phyloP scores from a whole-genome alignment of 441 rosid genomes.

The Dalechampia spathulata region DNA sequence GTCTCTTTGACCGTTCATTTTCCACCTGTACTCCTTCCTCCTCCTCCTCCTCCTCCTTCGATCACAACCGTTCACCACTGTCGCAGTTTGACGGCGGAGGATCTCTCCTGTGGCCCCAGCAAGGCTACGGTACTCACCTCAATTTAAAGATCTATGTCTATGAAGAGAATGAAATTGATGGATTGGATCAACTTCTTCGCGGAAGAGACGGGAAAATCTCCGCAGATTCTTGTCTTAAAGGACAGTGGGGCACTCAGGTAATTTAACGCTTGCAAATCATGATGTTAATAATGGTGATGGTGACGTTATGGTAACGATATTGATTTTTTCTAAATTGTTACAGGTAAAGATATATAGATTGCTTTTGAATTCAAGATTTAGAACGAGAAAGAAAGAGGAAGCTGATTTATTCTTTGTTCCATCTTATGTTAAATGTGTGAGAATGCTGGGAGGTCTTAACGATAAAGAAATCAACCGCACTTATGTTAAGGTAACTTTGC shows the following conservation, averaged over 20 bases:
- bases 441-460: constrained; percentile 87
- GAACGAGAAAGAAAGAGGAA: constrained; percentile 66
- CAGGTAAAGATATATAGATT: constrained; percentile 83
- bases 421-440: constrained; percentile 77
- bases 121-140: constrained; percentile 61
- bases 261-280: neutral
- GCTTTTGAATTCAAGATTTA: constrained; percentile 51
- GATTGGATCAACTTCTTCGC: constrained; percentile 52
- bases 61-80: constrained; percentile 14
- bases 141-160: constrained; percentile 81
- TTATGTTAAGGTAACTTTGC: constrained; percentile 58
- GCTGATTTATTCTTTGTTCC: constrained; percentile 97
- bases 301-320: too few species aligned
- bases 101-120: constrained; percentile 44
- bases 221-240: constrained; percentile 58
- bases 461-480: constrained; percentile 89
- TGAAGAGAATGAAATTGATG: constrained; percentile 72
- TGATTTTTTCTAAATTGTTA: too few species aligned
- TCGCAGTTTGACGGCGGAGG: too few species aligned
- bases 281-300: too few species aligned
- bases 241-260: constrained; percentile 99
- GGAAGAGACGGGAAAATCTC: constrained; percentile 62
- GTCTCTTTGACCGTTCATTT: constrained; percentile 54
- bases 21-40: constrained; percentile 30
- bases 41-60: constrained; percentile 5